Evolutionary conservation across 306 rosid species (phyloP), one percentile per base, ranked within the genome.

Genomic region (Cyclanthera cordifolia): DNA sequence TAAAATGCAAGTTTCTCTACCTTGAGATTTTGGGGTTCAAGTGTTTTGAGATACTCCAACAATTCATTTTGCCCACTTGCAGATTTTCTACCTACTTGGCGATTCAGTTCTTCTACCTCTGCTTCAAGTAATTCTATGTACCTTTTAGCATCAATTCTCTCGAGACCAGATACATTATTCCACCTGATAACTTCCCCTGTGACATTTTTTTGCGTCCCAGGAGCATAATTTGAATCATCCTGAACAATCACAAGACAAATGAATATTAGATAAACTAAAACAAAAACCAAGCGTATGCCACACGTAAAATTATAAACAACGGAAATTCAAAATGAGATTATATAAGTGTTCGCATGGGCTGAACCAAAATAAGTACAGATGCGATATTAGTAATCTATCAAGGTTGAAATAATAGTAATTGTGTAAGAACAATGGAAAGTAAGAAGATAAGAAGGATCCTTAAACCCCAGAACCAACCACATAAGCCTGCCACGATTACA

Each of bases 131-230:
- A 74, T 77, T 93, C 99, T 72, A 93, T 93, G 80, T 93, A 93
- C 82, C 83, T 90, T 78, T 86, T 90, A 49, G 95, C 99, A 81
- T 93, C 97, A 55, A 93, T 82, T 78, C 48, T 88, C 79, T 93
- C 99, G 3, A 83, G 75, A 13, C 99, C 96, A 60, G 96, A 93
- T 74, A 90, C 79, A 61, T 82, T 88, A 78, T 90, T 88, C 99
- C 99, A 93, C 79, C 95, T 82, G 82, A 93, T 85, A 73, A 93
- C 96, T 72, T 93, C 99, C 73, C 99, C 99, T 0, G 90, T 82
- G 69, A 93, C 95, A 72, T 90, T 85, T 82, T 93, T 93, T 78
- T 90, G 99, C 50, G 97, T 90, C 46, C 99, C 99, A 53, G 95
- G 84, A 5, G 97, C 97, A 81, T 82, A 93, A 72, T 88, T 95